phyloP scores from a whole-genome alignment of 2,329 filamentous ascomycete species.

The Pseudomassariella vexata region DNA sequence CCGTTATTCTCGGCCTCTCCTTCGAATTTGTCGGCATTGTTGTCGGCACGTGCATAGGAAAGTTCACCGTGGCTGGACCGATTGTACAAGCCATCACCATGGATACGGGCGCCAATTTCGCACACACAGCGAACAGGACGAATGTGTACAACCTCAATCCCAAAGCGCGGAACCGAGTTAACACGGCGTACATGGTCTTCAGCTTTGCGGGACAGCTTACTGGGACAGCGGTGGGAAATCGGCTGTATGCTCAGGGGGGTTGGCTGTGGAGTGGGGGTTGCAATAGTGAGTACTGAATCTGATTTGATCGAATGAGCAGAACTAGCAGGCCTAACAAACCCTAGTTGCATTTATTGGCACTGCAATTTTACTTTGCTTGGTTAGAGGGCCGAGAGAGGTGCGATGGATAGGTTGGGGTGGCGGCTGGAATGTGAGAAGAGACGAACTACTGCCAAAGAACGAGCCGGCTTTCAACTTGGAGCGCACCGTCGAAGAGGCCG shows the following conservation, averaged over 20 bases:
- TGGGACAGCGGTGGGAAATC: conserved; percentile 56
- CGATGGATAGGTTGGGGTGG: conserved; percentile 37
- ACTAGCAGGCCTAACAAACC: background rate
- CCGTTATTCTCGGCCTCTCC: conserved; percentile 55
- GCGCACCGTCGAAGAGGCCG: conserved; percentile 1
- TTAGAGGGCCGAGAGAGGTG: conserved; percentile 32
- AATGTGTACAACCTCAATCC: conserved; percentile 68
- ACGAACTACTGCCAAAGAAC: conserved; percentile 9
- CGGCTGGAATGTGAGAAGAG: conserved; percentile 29
- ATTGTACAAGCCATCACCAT: conserved; percentile 65
- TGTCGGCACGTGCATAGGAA: conserved; percentile 65
- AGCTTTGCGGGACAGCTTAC: conserved; percentile 71
- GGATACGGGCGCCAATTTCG: conserved; percentile 68
- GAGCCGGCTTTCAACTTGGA: background rate
- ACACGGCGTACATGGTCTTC: conserved; percentile 76
- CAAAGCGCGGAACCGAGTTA: conserved; percentile 67
- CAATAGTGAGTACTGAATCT: conserved; percentile 24
- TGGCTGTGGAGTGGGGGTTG: conserved; percentile 42
- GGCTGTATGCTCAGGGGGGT: conserved; percentile 44
- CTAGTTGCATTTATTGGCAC: conserved; percentile 30
- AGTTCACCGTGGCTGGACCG: conserved; percentile 61
- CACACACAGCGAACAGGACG: conserved; percentile 67
- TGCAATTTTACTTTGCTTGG: conserved; percentile 28
- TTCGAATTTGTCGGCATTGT: conserved; percentile 56
- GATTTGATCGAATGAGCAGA: background rate